Evolutionary conservation across 2,329 filamentous ascomycete species (phyloP).

Genomic region (Fusarium gaditjirri): DNA sequence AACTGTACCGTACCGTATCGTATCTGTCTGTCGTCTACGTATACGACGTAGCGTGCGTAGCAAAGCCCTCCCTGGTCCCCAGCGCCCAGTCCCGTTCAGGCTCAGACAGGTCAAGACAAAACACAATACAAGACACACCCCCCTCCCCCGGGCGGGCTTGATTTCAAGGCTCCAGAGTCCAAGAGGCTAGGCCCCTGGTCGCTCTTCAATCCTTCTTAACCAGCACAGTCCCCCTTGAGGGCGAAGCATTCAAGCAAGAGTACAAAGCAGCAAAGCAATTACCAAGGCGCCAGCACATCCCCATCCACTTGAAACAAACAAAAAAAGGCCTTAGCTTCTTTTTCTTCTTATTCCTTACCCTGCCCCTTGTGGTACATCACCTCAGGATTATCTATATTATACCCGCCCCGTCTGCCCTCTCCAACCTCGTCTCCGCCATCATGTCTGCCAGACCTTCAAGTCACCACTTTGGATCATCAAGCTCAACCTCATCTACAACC

Average conservation of each 20-base stretch:
- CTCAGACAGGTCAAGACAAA: not conserved
- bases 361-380: constrained; percentile 1
- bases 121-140: not conserved
- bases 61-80: not conserved
- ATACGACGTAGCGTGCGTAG: not conserved
- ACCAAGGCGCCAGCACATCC: constrained; percentile 32
- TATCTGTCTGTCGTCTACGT: not conserved
- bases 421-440: constrained; percentile 15
- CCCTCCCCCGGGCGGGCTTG: constrained; percentile 23
- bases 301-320: constrained; percentile 31
- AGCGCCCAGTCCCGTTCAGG: constrained; percentile 4
- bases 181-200: constrained; percentile 30
- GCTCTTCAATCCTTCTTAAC: constrained; percentile 25
- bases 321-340: constrained; percentile 25
- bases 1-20: constrained; percentile 7
- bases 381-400: constrained; percentile 36
- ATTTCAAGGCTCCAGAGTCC: constrained; percentile 37
- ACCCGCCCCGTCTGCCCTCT: constrained; percentile 20
- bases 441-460: constrained; percentile 36
- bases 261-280: constrained; percentile 10
- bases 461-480: constrained; percentile 39
- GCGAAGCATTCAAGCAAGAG: constrained; percentile 17
- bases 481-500: constrained; percentile 35
- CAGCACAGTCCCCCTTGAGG: constrained; percentile 30
- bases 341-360: not conserved